Percentiles rank a stretch among this genome's conserved stretches.
phyloP scores from a whole-genome alignment of 768 basidiomycete genomes.

The Fomitopsis serialis region DNA sequence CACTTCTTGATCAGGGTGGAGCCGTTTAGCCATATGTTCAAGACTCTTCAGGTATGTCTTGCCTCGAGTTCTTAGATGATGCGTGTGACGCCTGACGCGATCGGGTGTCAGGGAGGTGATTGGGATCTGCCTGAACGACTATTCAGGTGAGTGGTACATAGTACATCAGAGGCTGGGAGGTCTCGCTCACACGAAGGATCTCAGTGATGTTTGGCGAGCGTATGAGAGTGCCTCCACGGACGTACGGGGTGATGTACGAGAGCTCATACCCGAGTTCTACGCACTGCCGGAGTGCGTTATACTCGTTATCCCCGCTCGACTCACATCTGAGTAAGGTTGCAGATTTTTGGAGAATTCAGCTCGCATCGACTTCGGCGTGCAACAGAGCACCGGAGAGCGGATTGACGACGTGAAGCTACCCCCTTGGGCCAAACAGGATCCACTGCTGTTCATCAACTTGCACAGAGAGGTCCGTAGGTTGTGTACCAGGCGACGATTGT shows the following conservation, averaged over 20 bases:
- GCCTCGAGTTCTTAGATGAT: not conserved
- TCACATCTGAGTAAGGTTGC: not conserved
- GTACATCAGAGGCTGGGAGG: no score
- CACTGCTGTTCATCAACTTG: conserved; percentile 72
- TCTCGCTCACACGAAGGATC: not conserved
- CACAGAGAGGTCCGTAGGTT: conserved; percentile 59
- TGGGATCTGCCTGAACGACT: conserved; percentile 91
- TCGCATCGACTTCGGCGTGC: conserved; percentile 73
- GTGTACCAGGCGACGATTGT: not conserved
- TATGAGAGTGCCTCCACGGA: conserved; percentile 84
- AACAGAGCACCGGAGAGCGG: conserved; percentile 67
- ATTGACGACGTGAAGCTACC: conserved; percentile 89
- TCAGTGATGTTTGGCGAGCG: conserved; percentile 71
- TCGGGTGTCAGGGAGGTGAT: conserved; percentile 66
- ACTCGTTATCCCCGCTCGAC: not conserved
- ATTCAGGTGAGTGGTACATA: conserved; percentile 48
- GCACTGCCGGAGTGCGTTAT: conserved; percentile 69
- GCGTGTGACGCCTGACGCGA: no score
- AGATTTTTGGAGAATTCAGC: conserved; percentile 83
- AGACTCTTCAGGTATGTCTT: conserved; percentile 60
- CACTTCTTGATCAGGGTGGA: conserved; percentile 87
- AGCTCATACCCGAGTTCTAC: conserved; percentile 88
- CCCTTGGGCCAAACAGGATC: conserved; percentile 83
- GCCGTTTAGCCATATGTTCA: conserved; percentile 94
- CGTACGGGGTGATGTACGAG: conserved; percentile 87